Evolutionary conservation across 805 yeast genomes (phyloP), one percentile per base, ranked within the genome.

Genomic region (Candida jianshihensis): DNA sequence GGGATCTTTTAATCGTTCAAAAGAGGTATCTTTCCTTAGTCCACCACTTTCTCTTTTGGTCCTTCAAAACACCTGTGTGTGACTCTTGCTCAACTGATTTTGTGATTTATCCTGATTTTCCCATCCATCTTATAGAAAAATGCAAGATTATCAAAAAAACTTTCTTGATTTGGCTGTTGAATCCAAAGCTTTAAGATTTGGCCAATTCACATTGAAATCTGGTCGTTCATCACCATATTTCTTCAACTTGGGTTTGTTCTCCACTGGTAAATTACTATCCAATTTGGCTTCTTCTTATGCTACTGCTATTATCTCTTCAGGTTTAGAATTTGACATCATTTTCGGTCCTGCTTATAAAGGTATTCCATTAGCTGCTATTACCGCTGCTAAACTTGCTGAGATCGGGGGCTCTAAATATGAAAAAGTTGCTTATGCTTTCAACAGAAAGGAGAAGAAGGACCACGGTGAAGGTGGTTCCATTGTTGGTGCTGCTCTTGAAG

Each of bases 321-420:
- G 82, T 6, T 54, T 90, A 34, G 81, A 88, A 57, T 89, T 90
- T 51, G 97, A 90, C 53, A 78, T 92, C 30, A 66, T 90, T 37
- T 90, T 90, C 55, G 98, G 98, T 7, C 98, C 98, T 10, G 98
- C 98, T 20, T 90, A 90, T 64, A 92, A 92, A 65, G 98, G 98
- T 15, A 90, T 90, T 50, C 95, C 98, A 17, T 71, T 90, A 39
- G 95, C 95, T 36, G 95, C 97, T 5, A 73, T 90, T 43, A 87
- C 96, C 13, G 87, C 84, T 40, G 90, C 92, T 40, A 90, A 92
- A 61, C 70, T 92, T 42, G 92, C 90, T 26, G 97, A 92, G 63
- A 68, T 88, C 47, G 92, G 86, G 40, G 86, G 87, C n/a, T 75
- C 73, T 38, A 79, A 81, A 54, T 88, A 76, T 54, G 77, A 75